Percentiles rank a stretch among this genome's conserved stretches.
phyloP scores from a whole-genome alignment of 257 asterid species.

The Nicotiana otophora region DNA sequence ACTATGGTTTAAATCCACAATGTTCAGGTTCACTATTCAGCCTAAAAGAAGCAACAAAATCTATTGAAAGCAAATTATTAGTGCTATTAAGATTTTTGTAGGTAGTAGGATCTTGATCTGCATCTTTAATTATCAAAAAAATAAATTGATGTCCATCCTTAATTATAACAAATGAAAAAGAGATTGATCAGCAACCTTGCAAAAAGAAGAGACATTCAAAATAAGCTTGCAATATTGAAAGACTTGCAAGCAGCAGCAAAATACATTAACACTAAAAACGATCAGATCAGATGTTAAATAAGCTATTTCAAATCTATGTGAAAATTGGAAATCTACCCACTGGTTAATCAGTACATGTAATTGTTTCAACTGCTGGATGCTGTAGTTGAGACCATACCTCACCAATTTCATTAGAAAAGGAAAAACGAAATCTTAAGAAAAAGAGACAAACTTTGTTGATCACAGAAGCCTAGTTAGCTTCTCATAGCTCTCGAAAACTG shows the following conservation, averaged over 20 bases:
- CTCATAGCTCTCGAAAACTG: not conserved
- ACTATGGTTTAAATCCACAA: not conserved
- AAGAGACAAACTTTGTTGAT: not conserved
- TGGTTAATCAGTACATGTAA: not conserved
- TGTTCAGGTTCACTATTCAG: not conserved
- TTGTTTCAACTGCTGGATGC: not conserved
- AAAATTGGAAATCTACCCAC: not conserved
- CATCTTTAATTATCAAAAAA: not conserved
- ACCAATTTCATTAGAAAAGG: not conserved
- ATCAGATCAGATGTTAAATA: not conserved
- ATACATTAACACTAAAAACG: not conserved
- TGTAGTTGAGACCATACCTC: not conserved
- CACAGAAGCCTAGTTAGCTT: not conserved
- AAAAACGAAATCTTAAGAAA: not conserved
- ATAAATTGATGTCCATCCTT: not conserved
- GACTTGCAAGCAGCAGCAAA: not conserved
- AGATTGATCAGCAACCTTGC: not conserved
- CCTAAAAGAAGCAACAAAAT: not conserved
- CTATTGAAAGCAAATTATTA: not conserved
- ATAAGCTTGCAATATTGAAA: not conserved
- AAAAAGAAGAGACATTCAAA: not conserved
- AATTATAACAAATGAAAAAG: not conserved
- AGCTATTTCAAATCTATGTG: not conserved
- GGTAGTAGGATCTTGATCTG: not conserved
- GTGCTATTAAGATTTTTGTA: not conserved